These are phyloP conservation scores for Fragaria nilgerrensis DNA, from an alignment of 306 rosid genomes.

Conservation along the genomic window DNA sequence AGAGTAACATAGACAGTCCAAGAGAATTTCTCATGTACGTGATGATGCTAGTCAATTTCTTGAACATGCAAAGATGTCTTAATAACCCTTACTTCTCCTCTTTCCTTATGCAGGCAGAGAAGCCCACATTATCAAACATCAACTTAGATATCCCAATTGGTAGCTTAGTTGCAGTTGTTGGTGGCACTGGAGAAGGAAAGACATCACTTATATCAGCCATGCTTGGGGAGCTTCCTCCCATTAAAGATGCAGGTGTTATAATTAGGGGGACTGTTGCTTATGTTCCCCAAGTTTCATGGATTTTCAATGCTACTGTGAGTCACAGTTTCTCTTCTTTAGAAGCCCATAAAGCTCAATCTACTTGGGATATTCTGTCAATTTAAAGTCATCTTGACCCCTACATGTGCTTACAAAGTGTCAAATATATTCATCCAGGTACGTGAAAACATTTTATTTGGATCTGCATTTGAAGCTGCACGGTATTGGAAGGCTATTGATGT, in stretches of 20 bases:
- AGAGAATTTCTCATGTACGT: not conserved
- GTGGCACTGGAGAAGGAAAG: conserved; percentile 95
- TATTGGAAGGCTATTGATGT: conserved; percentile 68
- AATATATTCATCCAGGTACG: conserved; percentile 56
- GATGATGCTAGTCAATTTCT: conserved; percentile 2
- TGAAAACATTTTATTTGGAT: conserved; percentile 82
- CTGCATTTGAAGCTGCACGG: conserved; percentile 53
- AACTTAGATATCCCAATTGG: conserved; percentile 73
- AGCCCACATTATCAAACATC: conserved; percentile 61
- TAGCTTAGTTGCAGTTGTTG: conserved; percentile 84
- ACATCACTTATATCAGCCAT: conserved; percentile 82
- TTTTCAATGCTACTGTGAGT: conserved; percentile 91
- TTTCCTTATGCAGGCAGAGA: conserved; percentile 51
- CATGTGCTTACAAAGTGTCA: conserved; percentile 18
- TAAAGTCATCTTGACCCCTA: conserved; percentile 5
- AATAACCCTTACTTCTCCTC: not conserved
- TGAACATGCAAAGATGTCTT: not conserved
- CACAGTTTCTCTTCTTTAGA: conserved; percentile 15
- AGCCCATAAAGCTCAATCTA: not conserved
- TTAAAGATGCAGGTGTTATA: conserved; percentile 42
- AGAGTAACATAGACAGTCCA: not conserved
- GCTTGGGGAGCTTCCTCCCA: conserved; percentile 74
- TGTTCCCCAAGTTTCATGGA: conserved; percentile 98
- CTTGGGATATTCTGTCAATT: not conserved
- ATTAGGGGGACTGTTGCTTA: conserved; percentile 86